Conservation (phyloP, 352 stramenopile species). For the Globisporangium spiculum region DNA sequence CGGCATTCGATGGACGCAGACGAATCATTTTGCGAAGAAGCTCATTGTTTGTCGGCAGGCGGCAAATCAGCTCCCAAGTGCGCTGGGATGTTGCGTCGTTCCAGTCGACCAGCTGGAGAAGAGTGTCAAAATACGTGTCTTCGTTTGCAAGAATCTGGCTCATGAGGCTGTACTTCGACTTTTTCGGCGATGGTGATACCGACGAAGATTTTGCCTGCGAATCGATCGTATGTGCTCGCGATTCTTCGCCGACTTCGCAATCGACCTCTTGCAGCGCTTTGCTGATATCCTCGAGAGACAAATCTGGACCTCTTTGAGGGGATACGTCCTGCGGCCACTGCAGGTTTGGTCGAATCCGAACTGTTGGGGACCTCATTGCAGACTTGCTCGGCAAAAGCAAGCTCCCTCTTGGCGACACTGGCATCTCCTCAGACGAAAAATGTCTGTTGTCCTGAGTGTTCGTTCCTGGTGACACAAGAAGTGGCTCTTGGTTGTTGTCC, state of each 20-base stretch:
- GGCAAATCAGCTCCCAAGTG: conserved; percentile 72
- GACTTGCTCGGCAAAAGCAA: conserved; percentile 16
- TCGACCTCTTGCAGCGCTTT: conserved; percentile 21
- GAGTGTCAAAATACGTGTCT: conserved; percentile 41
- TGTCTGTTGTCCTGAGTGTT: neutral
- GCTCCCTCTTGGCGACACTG: neutral
- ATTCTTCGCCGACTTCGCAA: neutral
- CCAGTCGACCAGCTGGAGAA: conserved; percentile 64
- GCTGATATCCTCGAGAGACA: conserved; percentile 30
- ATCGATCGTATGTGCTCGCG: neutral
- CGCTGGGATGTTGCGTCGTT: conserved; percentile 47
- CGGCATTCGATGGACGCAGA: conserved; percentile 26
- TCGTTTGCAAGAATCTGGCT: conserved; percentile 64
- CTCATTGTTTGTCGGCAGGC: conserved; percentile 64
- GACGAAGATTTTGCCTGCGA: neutral
- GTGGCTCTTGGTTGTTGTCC: neutral
- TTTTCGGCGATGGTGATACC: neutral
- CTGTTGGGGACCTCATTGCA: conserved; percentile 37
- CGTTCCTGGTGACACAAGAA: neutral
- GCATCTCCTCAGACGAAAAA: neutral
- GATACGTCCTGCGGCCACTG: conserved; percentile 36
- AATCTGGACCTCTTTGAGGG: conserved; percentile 45
- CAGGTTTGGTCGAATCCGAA: conserved; percentile 38
- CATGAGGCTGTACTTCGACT: conserved; percentile 32
- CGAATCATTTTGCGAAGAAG: conserved; percentile 65